Base-by-base conservation (phyloP, 1,284 basidiomycete genomes). In the Schizophyllum amplum region DNA sequence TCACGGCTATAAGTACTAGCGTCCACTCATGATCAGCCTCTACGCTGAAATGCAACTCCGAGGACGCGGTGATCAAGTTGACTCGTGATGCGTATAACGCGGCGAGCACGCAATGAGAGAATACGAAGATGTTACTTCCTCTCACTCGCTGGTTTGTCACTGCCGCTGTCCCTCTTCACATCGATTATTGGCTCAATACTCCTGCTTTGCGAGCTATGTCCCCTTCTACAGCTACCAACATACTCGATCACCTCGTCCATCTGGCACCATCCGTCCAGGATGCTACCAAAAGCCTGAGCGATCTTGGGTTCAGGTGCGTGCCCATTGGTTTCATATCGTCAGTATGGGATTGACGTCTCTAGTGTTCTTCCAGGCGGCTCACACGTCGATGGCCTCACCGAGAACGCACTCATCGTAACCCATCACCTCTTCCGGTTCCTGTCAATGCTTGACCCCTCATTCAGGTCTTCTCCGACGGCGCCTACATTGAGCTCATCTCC, bases 181-280 rank as follows among this genome's bases (percentile, higher is more conserved):
- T 42, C 33, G 7, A 13, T 17, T 3, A 9, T 9, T 17, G 17
- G 33, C 7, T 42, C 33, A 9, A 17, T 13, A 13, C 33, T 42
- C 11, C 7, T 17, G 17, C 33, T 3, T 4, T 17, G 33, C 3
- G 17, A 2, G 7, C 33, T 3, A 42, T 42, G 33, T 9, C 33
- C 11, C 33, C 33, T 13, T 6, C 27, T 33, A 5, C 27, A 9
- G 15, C 75, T 15, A 85, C 83, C 0, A 73, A 70, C 49, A 79
- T 68, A 6, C 67, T 87, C 17, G 86, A 88, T 60, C 86, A 88
- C 63, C 80, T 88, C 59, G 76, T 88, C 0, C 79, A 87, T 65
- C 71, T 88, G n/a, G 81, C 80, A 0, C 80, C 84, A 0, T 73
- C 79, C 0, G 71, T 87, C 4, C 64, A 75, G n/a, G 67, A 76